Evolutionary conservation across 1,139 yeast species (phyloP).

Genomic region (Sugiyamaella novakii): DNA sequence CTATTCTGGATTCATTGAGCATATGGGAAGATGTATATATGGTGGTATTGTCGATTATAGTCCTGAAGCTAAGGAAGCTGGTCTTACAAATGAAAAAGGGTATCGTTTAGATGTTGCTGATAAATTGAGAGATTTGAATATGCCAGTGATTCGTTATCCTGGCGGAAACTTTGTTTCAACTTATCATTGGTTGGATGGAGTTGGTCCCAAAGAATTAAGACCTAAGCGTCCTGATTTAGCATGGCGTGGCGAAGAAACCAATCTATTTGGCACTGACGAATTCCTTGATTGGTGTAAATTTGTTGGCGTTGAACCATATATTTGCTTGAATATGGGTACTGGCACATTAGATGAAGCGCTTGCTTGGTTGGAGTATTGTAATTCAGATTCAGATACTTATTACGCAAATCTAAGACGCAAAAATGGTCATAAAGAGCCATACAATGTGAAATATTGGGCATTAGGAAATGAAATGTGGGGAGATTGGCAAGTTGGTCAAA

Average conservation of each 20-base stretch:
- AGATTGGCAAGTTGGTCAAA: conserved; percentile 45
- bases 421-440: conserved; percentile 43
- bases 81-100: conserved; percentile 37
- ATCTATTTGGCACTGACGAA: conserved; percentile 43
- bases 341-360: conserved; percentile 45
- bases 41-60: conserved; percentile 44
- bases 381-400: conserved; percentile 40
- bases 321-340: conserved; percentile 45
- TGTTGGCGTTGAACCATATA: conserved; percentile 38
- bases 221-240: conserved; percentile 44
- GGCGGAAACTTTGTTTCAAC: conserved; percentile 45
- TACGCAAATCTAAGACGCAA: conserved; percentile 40
- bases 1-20: conserved; percentile 44
- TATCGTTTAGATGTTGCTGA: conserved; percentile 40
- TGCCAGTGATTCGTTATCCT: conserved; percentile 45
- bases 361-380: conserved; percentile 45
- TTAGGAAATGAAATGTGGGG: conserved; percentile 46
- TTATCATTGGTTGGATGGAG: conserved; percentile 44
- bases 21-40: conserved; percentile 44
- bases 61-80: conserved; percentile 27
- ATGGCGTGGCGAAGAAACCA: conserved; percentile 42
- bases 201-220: conserved; percentile 40
- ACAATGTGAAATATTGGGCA: conserved; percentile 44
- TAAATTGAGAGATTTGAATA: conserved; percentile 40
- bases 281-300: conserved; percentile 43